Evolutionary conservation across 2,329 filamentous ascomycete genomes (phyloP).

Genomic region (Didymella arachidicola): DNA sequence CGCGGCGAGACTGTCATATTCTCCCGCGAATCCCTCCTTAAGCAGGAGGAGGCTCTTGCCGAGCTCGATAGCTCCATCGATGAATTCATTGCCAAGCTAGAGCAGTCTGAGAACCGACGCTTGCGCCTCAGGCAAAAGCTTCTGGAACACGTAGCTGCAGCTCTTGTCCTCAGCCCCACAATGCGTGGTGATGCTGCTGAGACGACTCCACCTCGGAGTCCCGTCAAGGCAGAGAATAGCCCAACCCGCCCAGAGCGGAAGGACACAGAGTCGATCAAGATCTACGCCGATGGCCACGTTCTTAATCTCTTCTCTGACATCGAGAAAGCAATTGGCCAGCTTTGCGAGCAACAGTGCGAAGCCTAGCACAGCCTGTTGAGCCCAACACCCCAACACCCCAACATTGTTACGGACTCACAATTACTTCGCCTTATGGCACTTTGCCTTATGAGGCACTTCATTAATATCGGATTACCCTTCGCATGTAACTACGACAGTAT

Average conservation of each 20-base stretch:
- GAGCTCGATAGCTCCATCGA: conserved; percentile 81
- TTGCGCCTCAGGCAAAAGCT: conserved; percentile 79
- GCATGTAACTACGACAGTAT: conserved; percentile 25
- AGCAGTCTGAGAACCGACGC: conserved; percentile 79
- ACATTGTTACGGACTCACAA: conserved; percentile 20
- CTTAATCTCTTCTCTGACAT: conserved; percentile 54
- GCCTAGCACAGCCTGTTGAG: conserved; percentile 18
- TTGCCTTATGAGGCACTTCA: conserved; percentile 24
- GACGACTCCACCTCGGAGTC: conserved; percentile 51
- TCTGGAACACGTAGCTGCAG: conserved; percentile 80
- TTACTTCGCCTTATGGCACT: conserved; percentile 26
- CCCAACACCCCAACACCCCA: conserved; percentile 17
- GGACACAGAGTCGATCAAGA: conserved; percentile 54
- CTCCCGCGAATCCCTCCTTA: conserved; percentile 76
- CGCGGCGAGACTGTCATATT: conserved; percentile 75
- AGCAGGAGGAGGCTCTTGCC: conserved; percentile 79
- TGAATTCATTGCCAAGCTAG: conserved; percentile 81
- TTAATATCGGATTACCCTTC: conserved; percentile 27
- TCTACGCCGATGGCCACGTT: conserved; percentile 54
- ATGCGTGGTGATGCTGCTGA: conserved; percentile 40
- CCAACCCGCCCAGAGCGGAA: conserved; percentile 44
- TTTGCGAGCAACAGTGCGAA: conserved; percentile 53
- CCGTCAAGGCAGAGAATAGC: conserved; percentile 46
- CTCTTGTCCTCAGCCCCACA: conserved; percentile 53
- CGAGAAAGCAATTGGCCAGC: conserved; percentile 52